A percentile compares a stretch with the other conserved stretches of the same genome.
Evolutionary conservation across 768 basidiomycete species (phyloP).

Genomic region (Suillus subluteus): DNA sequence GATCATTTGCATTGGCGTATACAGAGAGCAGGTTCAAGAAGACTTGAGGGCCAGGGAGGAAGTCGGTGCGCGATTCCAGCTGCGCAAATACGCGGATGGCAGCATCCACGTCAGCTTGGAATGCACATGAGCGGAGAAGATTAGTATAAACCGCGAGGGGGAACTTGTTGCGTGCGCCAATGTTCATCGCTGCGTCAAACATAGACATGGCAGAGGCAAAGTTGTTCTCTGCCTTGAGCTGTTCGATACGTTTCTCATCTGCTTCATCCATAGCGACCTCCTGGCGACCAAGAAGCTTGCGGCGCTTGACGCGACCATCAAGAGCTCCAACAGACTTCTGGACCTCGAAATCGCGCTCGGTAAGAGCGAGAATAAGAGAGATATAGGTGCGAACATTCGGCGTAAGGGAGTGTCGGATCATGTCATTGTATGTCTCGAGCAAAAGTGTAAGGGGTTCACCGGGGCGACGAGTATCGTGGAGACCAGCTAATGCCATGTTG

Average conservation of each 20-base stretch:
- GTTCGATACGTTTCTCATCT: constrained; percentile 40
- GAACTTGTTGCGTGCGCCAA: constrained; percentile 32
- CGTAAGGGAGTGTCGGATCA: constrained; percentile 61
- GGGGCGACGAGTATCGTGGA: constrained; percentile 46
- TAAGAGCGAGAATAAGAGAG: constrained; percentile 62
- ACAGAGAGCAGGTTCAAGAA: constrained; percentile 63
- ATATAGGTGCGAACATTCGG: constrained; percentile 70
- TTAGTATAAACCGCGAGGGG: constrained; percentile 46
- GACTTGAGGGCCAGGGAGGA: constrained; percentile 36
- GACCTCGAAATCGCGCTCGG: constrained; percentile 70
- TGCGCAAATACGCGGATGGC: constrained; percentile 70
- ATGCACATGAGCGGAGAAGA: constrained; percentile 66
- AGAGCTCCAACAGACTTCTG: constrained; percentile 46
- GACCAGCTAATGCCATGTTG: constrained; percentile 62
- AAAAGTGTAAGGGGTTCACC: constrained; percentile 62
- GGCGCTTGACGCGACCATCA: constrained; percentile 44
- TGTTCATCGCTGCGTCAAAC: constrained; percentile 60
- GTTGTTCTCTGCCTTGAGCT: constrained; percentile 66
- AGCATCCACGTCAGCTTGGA: constrained; percentile 56
- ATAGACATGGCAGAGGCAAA: constrained; percentile 72
- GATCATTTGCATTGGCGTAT: constrained; percentile 55
- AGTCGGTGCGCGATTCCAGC: constrained; percentile 48
- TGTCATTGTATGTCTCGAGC: constrained; percentile 70
- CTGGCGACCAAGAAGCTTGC: constrained; percentile 32
- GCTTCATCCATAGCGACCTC: constrained; percentile 17